Percentiles rank a stretch among this genome's conserved stretches.
Evolutionary conservation across 2,329 filamentous ascomycete genomes (phyloP).

Genomic region (Metarhizium robertsii): DNA sequence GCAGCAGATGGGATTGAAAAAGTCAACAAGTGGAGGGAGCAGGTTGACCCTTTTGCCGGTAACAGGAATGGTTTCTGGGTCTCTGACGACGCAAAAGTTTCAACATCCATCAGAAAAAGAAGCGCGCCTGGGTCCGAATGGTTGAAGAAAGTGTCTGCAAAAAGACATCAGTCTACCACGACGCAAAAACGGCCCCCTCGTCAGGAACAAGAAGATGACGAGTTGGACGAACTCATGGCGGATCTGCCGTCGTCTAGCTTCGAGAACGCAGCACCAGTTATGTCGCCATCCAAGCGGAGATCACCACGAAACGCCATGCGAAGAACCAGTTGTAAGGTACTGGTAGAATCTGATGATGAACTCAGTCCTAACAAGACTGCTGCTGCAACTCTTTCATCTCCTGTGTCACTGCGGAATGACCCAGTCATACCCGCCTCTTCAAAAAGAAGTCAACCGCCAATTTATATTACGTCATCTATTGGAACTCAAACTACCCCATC

Average conservation of each 20-base stretch:
- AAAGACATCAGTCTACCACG: conserved; percentile 17
- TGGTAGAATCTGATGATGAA: conserved; percentile 8
- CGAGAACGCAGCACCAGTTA: neutral
- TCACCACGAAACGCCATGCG: conserved; percentile 7
- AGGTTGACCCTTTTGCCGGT: conserved; percentile 6
- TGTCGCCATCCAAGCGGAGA: conserved; percentile 7
- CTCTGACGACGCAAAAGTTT: conserved; percentile 5
- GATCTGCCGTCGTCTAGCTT: conserved; percentile 5
- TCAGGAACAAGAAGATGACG: conserved; percentile 1
- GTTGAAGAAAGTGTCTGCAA: conserved; percentile 21
- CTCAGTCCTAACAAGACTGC: conserved; percentile 5
- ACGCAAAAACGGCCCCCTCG: neutral
- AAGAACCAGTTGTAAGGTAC: neutral
- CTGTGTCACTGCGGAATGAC: conserved; percentile 15
- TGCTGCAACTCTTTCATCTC: conserved; percentile 17
- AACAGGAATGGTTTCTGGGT: conserved; percentile 13
- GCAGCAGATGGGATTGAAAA: conserved; percentile 21
- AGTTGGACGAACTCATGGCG: conserved; percentile 10
- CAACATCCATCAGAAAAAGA: conserved; percentile 14
- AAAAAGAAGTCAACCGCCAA: neutral
- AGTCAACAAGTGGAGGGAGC: conserved; percentile 24
- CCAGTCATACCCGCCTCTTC: neutral
- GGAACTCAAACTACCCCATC: conserved; percentile 4
- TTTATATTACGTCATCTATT: neutral
- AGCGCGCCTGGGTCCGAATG: conserved; percentile 19